phyloP scores from a whole-genome alignment of 2,329 filamentous ascomycete species.

The Hypomyces perniciosus region DNA sequence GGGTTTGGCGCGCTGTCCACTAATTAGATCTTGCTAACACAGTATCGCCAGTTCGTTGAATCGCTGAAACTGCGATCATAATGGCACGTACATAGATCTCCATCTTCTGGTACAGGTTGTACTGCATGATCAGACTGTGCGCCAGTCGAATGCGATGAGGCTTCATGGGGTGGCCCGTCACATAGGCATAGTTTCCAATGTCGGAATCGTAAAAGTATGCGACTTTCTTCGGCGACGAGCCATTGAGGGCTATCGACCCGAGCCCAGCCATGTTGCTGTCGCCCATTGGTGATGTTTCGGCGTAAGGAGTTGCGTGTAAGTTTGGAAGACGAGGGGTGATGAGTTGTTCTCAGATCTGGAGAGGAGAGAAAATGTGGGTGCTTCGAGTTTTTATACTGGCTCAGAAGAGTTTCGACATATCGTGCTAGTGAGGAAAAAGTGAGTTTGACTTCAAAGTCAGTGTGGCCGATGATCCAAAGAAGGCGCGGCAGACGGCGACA shows the following conservation, averaged over 20 bases:
- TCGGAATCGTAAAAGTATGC: constrained; percentile 99
- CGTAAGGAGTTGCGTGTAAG: constrained; percentile 7
- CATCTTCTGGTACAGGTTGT: constrained; percentile 94
- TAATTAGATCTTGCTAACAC: not conserved
- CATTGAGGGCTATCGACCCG: constrained; percentile 42
- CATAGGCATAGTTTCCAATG: constrained; percentile 97
- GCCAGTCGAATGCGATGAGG: constrained; percentile 92
- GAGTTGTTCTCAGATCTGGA: not conserved
- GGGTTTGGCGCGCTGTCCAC: constrained; percentile 66
- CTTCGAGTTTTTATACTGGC: not conserved
- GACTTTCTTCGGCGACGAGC: constrained; percentile 64
- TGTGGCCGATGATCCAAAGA: constrained; percentile 14
- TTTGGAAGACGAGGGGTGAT: not conserved
- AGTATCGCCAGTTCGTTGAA: not conserved
- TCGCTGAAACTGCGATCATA: not conserved
- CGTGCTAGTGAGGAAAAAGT: constrained; percentile 10
- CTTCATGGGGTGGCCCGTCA: constrained; percentile 97
- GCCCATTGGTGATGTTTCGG: constrained; percentile 26
- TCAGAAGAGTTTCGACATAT: constrained; percentile 21
- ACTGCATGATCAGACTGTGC: constrained; percentile 93
- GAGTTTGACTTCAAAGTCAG: constrained; percentile 12
- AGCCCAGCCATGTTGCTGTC: constrained; percentile 33
- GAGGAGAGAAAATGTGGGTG: not conserved
- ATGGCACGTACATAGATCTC: constrained; percentile 74
- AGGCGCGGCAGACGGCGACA: constrained; percentile 14